Base-by-base conservation (phyloP, 2,329 filamentous ascomycete species). In the Dissoconium aciculare region DNA sequence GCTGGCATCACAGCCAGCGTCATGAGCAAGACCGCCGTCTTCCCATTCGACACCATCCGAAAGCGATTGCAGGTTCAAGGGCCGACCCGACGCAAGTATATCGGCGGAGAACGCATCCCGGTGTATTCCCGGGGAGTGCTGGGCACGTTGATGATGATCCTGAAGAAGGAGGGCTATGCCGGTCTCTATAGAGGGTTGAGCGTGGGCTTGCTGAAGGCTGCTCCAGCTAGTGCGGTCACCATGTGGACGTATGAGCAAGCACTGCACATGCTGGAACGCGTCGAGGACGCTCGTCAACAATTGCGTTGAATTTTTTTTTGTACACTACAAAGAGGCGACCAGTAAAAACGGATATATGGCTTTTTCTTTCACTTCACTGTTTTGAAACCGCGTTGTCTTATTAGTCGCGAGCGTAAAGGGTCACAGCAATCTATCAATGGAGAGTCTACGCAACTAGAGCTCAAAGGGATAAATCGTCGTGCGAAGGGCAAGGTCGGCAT, bases 61-160 rank as follows among this genome's bases (percentile, higher is more conserved):
- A 98, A 95, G 62, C 67, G 89, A 27, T 67, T 98, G 43, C 89
- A 98, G 58, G 84, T 98, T 3, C 89, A 98, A 55, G 89, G 89
- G 0, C 89, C 89, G 1, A 92, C 79, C 37, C 66, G 85, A 38
- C 59, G 58, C 21, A 65, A 65, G 40, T 98, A 94, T 53, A 73
- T 87, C 11, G 50, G 49, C 24, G 48, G 49, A 3, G 79, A 91
- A 55, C 70, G 72, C 46, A 93, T 95, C 6, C 89, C 89, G 1
- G 74, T 78, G 43, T 95, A 94, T 49, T 63, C 60, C 4, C 66
- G 64, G 10, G 71, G 74, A 3, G 72, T 91, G 0, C 45, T 72
- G 3, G 63, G 62, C 26, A 81, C 82, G 0, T 63, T 93, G 38
- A 53, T 53, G 33, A 59, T 64, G 38, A 92, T 95, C 36, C 45